Percentiles rank a stretch among this genome's conserved stretches.
phyloP scores from a whole-genome alignment of 108 stramenopile genomes.

The Nitzschia sp. region DNA sequence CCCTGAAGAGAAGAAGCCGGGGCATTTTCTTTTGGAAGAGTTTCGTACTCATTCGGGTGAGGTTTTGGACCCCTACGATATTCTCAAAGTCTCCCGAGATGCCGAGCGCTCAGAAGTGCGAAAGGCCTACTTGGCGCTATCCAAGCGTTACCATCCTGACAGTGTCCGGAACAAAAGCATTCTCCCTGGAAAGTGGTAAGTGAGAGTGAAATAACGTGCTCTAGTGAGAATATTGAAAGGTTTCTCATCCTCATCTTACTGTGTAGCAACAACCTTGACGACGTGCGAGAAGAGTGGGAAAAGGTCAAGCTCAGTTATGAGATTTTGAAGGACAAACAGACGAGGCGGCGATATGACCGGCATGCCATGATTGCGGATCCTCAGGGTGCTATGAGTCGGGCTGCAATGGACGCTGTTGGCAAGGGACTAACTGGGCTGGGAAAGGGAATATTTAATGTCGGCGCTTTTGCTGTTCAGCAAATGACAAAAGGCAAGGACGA shows the following conservation, averaged over 20 bases:
- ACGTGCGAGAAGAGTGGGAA: conserved; percentile 80
- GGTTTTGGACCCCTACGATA: conserved; percentile 26
- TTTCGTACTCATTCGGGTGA: conserved; percentile 24
- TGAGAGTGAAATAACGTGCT: background rate
- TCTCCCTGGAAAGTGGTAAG: conserved; percentile 76
- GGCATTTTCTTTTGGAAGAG: conserved; percentile 22
- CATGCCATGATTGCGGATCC: conserved; percentile 63
- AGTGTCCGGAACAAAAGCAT: conserved; percentile 37
- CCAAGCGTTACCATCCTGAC: conserved; percentile 72
- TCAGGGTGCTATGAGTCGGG: conserved; percentile 60
- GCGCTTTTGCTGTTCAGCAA: conserved; percentile 22
- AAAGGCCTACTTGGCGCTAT: conserved; percentile 46
- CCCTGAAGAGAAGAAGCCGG: background rate
- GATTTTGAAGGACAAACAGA: conserved; percentile 57
- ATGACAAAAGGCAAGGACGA: conserved; percentile 1
- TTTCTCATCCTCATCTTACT: background rate
- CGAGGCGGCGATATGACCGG: conserved; percentile 63
- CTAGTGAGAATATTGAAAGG: background rate
- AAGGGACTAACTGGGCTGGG: conserved; percentile 45
- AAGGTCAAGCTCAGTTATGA: conserved; percentile 74
- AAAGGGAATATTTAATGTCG: conserved; percentile 44
- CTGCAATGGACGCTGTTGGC: conserved; percentile 52
- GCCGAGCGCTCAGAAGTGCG: conserved; percentile 53
- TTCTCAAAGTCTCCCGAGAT: conserved; percentile 40
- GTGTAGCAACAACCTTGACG: conserved; percentile 61